Conservation (phyloP, 495 filamentous ascomycete genomes). For the Aspergillus heteromorphus region DNA sequence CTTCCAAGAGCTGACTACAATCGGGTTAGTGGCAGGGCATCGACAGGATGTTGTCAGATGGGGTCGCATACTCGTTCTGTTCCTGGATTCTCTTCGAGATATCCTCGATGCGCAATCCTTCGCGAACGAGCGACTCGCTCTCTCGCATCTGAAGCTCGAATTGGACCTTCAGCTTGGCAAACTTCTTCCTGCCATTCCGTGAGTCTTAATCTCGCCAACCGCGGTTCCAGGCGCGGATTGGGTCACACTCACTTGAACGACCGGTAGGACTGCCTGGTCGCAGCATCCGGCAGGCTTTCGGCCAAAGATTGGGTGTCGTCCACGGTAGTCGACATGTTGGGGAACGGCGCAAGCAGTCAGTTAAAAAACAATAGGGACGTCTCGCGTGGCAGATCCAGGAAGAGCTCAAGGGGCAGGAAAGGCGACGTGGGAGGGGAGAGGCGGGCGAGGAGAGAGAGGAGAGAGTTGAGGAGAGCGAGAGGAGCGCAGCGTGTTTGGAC, state of each 20-base stretch:
- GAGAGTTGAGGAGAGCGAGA: background rate
- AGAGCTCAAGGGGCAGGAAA: background rate
- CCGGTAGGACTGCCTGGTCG: conserved; percentile 34
- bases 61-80: conserved; percentile 69
- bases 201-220: conserved; percentile 18
- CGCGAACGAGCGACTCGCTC: conserved; percentile 68
- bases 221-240: background rate
- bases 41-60: no score
- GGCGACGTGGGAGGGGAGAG: background rate
- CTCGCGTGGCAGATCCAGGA: background rate
- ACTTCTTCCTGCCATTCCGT: conserved; percentile 75
- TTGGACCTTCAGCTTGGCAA: conserved; percentile 79
- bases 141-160: conserved; percentile 81
- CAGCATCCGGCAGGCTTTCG: conserved; percentile 32
- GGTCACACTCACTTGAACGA: conserved; percentile 38
- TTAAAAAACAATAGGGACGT: background rate
- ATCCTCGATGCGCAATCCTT: conserved; percentile 70
- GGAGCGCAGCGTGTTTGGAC: background rate
- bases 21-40: conserved; percentile 14
- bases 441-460: background rate
- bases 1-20: conserved; percentile 67
- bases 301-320: conserved; percentile 22
- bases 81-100: conserved; percentile 74
- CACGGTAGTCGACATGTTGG: conserved; percentile 29
- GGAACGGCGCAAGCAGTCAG: background rate